Conservation (phyloP, 495 filamentous ascomycete genomes). For the Aspergillus leporis region DNA sequence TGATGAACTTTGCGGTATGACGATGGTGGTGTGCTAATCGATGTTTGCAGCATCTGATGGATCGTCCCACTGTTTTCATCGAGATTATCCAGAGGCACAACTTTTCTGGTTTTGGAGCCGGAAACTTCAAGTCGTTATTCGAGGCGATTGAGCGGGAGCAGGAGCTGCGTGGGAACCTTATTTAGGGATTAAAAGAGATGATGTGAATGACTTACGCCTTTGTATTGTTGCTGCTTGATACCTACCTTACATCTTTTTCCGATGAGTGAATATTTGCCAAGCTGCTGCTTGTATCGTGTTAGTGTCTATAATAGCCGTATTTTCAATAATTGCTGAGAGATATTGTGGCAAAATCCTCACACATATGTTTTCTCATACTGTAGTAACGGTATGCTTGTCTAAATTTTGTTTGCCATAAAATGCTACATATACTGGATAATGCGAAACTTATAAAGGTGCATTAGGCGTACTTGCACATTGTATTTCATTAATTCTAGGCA, state of each 20-base stretch:
- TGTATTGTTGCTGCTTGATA: constrained; percentile 1
- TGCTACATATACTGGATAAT: no score
- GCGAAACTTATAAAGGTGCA: no score
- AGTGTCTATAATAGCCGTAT: background rate
- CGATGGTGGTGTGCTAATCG: constrained; percentile 19
- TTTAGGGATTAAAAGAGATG: constrained; percentile 22
- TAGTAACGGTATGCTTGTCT: no score
- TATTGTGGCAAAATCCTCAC: background rate
- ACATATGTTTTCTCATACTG: background rate
- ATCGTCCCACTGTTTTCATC: constrained; percentile 89
- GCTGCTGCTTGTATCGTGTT: background rate
- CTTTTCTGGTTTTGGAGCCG: constrained; percentile 87
- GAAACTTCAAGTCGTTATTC: constrained; percentile 93
- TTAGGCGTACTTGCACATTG: no score
- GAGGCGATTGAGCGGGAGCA: constrained; percentile 93
- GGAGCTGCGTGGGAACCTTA: constrained; percentile 75
- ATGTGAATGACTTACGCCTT: constrained; percentile 2
- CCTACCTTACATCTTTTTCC: background rate
- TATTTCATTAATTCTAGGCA: no score
- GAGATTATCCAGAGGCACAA: constrained; percentile 90
- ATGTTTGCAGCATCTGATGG: constrained; percentile 69
- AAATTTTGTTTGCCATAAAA: no score
- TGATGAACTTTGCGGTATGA: background rate
- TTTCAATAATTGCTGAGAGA: background rate
- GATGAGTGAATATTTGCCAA: background rate